Base-by-base conservation (phyloP, 495 filamentous ascomycete genomes). In the Neurospora africana region DNA sequence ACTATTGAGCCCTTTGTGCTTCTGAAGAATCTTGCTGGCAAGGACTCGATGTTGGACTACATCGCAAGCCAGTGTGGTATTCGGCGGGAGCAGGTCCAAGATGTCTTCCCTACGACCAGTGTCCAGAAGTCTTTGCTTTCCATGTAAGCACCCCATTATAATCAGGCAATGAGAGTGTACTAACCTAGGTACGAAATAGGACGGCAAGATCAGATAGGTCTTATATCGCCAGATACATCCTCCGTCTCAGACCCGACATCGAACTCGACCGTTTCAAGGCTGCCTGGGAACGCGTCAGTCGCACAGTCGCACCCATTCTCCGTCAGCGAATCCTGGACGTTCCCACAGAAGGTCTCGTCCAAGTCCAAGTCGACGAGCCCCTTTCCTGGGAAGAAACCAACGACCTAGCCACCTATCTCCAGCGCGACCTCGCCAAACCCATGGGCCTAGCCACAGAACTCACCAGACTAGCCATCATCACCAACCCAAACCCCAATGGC, bases 271-370 rank as follows among this genome's bases (percentile, higher is more conserved):
- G 74, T 11, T 84, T 89, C 75, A 78, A 80, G 71, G 71, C 73
- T 3, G 84, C 87, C 15, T 89, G 87, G 87, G 75, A 85, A 70
- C 76, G 74, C 5, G 86, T 89, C 33, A 43, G 40, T 19, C 40
- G 40, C 17, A 43, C 6, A 43, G 17, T 43, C 40, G 40, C 40
- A n/a, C 40, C 40, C 58, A 91, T 92, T 71, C 85, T 94, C 5
- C 85, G 91, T 43, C 93, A 91, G 10, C 84, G 87, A 5, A 93
- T 94, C 74, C 80, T 87, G 8, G 75, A 81, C 58, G 68, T 70
- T 1, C 70, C 68, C 13, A 53, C 43, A 3, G 47, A 53, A 0
- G 75, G 74, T 3, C 77, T 76, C n/a, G 13, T 78, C n/a, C 79
- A 81, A 27, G 71, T 74, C 11, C 40, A 43, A 43, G 40, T 43